These are phyloP conservation scores for Carex arenaria DNA, from an alignment of 202 grass and related monocot species.

Conservation along the genomic window DNA sequence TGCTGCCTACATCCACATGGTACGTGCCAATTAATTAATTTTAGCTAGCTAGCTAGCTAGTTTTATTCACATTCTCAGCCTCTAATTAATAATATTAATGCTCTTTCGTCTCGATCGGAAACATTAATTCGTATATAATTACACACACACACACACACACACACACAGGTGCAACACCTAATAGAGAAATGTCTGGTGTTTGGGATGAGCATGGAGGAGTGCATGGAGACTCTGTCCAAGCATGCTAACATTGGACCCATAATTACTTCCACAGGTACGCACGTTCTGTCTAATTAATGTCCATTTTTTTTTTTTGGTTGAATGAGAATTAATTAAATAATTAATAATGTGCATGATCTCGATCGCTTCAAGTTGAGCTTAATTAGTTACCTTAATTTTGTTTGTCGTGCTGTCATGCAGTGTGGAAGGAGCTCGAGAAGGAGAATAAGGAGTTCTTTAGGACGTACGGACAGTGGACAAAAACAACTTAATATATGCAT, in stretches of 20 bases:
- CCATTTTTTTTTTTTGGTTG: background rate
- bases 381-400: background rate
- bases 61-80: background rate
- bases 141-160: too few species aligned
- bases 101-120: background rate
- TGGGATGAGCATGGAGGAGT: conserved; percentile 95
- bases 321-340: background rate
- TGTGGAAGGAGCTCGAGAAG: conserved; percentile 95
- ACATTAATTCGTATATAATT: too few species aligned
- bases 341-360: background rate
- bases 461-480: conserved; percentile 39
- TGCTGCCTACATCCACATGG: conserved; percentile 71
- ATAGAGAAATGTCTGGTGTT: conserved; percentile 79
- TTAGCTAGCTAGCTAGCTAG: too few species aligned
- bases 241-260: conserved; percentile 55
- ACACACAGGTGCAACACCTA: conserved; percentile 66
- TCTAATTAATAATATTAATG: background rate
- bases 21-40: conserved; percentile 24
- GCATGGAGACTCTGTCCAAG: conserved; percentile 59
- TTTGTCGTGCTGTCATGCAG: conserved; percentile 9
- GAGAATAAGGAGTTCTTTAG: conserved; percentile 84
- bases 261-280: conserved; percentile 83
- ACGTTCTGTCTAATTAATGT: background rate
- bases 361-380: background rate
- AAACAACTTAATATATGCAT: background rate